These are phyloP conservation scores for Phyllosticta citriasiana DNA, from an alignment of 2,329 filamentous ascomycete genomes.

Conservation along the genomic window DNA sequence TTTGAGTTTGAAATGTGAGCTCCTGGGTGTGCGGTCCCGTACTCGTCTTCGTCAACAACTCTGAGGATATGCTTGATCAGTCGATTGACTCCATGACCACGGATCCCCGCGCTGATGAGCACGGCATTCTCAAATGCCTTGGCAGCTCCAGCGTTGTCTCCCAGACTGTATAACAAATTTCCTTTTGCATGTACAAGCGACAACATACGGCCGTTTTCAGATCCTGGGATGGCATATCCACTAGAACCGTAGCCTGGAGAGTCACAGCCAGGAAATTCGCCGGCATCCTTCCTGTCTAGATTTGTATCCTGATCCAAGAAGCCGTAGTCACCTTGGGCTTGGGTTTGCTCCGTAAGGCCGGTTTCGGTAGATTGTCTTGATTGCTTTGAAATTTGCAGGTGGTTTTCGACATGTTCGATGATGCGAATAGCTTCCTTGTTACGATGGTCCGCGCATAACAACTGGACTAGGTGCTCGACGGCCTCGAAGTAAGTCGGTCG, in stretches of 20 bases:
- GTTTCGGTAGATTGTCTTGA: background rate
- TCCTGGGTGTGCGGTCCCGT: constrained; percentile 4
- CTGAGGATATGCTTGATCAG: constrained; percentile 70
- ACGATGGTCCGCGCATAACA: constrained; percentile 72
- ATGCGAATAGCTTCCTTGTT: constrained; percentile 77
- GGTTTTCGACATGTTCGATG: constrained; percentile 73
- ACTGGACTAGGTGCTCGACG: constrained; percentile 82
- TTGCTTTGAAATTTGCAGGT: constrained; percentile 43
- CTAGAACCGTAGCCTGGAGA: constrained; percentile 60
- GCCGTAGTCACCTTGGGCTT: background rate
- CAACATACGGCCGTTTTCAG: constrained; percentile 85
- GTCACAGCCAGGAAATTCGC: constrained; percentile 30
- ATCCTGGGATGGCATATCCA: constrained; percentile 73
- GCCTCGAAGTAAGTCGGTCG: constrained; percentile 88
- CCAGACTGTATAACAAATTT: constrained; percentile 91
- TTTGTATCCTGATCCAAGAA: constrained; percentile 33
- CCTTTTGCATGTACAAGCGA: constrained; percentile 94
- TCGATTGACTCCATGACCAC: constrained; percentile 56
- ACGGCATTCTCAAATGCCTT: constrained; percentile 92
- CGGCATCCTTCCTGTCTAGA: constrained; percentile 30
- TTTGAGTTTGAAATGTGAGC: constrained; percentile 25
- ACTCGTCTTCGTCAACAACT: constrained; percentile 41
- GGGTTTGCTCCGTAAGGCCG: constrained; percentile 9
- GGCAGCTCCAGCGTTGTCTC: constrained; percentile 70
- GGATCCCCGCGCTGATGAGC: constrained; percentile 69